These are phyloP conservation scores for Oryza officinalis DNA, from an alignment of 176 grass and related monocot genomes.

Conservation along the genomic window DNA sequence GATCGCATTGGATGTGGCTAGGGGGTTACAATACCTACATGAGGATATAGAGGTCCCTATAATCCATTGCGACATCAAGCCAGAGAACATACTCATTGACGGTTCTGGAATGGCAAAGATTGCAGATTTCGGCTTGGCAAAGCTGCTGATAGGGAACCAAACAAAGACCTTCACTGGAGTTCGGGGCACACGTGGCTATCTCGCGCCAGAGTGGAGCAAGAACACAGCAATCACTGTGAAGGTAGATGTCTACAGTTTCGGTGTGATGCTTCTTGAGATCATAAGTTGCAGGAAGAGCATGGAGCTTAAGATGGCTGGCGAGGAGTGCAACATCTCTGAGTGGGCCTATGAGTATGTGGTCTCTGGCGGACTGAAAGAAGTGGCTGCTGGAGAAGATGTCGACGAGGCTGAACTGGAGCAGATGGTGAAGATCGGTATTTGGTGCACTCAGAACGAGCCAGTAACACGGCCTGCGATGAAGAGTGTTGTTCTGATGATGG, in stretches of 20 bases:
- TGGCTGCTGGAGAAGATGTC: constrained; percentile 35
- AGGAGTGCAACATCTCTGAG: constrained; percentile 34
- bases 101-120: constrained; percentile 47
- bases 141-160: constrained; percentile 49
- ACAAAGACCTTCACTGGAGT: constrained; percentile 56
- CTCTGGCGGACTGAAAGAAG: constrained; percentile 24
- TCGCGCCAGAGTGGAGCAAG: constrained; percentile 59
- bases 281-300: constrained; percentile 57
- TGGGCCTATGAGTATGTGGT: constrained; percentile 33
- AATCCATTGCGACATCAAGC: constrained; percentile 65
- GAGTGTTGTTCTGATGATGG: constrained; percentile 50
- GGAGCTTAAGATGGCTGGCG: constrained; percentile 29
- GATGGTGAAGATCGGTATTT: constrained; percentile 51
- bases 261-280: constrained; percentile 56
- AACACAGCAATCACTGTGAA: constrained; percentile 52
- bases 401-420: constrained; percentile 35
- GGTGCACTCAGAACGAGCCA: constrained; percentile 57
- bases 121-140: constrained; percentile 52
- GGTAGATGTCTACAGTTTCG: constrained; percentile 56
- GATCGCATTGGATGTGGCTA: constrained; percentile 37
- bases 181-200: constrained; percentile 55
- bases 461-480: constrained; percentile 45
- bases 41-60: constrained; percentile 47
- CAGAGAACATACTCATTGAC: constrained; percentile 60
- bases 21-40: constrained; percentile 55